Base-by-base conservation (phyloP, 805 yeast genomes). In the Zygoascus bituminiphila region DNA sequence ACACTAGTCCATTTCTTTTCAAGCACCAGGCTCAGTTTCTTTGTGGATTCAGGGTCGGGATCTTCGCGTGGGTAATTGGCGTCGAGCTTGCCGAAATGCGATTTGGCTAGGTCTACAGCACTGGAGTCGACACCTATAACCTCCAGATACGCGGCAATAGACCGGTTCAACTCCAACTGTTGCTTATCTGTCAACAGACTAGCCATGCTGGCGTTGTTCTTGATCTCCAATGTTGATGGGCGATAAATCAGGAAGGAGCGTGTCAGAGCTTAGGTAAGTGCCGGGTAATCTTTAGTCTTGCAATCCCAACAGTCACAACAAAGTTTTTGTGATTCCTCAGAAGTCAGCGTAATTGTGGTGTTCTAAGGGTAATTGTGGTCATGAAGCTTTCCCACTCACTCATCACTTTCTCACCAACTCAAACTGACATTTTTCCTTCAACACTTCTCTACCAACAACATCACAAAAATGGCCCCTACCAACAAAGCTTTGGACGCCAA, bases 401-500 rank as follows among this genome's bases (percentile, higher is more conserved):
- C 20, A 36, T 9, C 39, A 36, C 14, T 36, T 15, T 22, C 42
- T 14, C 24, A 20, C 8, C 42, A 12, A 12, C 26, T 36, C 39
- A 36, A 17, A 6, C 21, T 19, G 20, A 14, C 24, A 24, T 15
- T 25, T 24, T 24, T 41, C 44, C 19, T 35, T 12, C 41, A 29
- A 25, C 50, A 26, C 23, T 23, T 24, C 31, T 23, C 35, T 45
- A 42, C 24, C 39, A 42, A 47, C 48, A 44, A 49, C 50, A 50
- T 19, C 17, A 10, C 25, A 23, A 25, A 24, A 25, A 57, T 52
- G 58, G 64, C 67, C 51, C 64, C 66, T 51, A 65, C 65, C 51
- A 62, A 74, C 72, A 85, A 93, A 81, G 98, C 98, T 77, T 78
- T 88, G 72, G 80, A 86, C 75, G 98, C 98, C 74, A 88, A 93